phyloP scores from a whole-genome alignment of 2,329 filamentous ascomycete species.

The Colletotrichum ledebouriae region DNA sequence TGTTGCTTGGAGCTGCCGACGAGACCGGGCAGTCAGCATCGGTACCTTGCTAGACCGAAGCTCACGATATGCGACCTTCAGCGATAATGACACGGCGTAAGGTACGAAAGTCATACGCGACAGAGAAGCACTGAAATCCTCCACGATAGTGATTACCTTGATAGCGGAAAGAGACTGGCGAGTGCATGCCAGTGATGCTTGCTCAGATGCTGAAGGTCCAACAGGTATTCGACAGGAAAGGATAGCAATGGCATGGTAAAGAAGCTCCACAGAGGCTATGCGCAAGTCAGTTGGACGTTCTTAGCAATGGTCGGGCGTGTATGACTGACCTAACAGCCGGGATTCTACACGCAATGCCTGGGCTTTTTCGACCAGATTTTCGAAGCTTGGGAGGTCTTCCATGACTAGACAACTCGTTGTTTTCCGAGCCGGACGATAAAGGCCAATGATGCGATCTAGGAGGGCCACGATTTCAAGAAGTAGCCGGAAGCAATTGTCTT shows the following conservation, averaged over 20 bases:
- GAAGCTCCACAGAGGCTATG: constrained; percentile 44
- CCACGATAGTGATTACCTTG: constrained; percentile 43
- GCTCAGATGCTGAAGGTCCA: constrained; percentile 36
- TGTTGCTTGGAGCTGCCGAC: constrained; percentile 42
- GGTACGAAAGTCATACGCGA: constrained; percentile 46
- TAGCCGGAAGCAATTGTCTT: constrained; percentile 44
- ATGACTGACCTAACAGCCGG: constrained; percentile 42
- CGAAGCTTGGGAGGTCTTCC: constrained; percentile 33
- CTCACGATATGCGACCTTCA: constrained; percentile 45
- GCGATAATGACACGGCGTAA: constrained; percentile 45
- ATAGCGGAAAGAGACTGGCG: constrained; percentile 45
- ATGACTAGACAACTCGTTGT: constrained; percentile 32
- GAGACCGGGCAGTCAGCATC: constrained; percentile 39
- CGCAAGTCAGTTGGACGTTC: neutral
- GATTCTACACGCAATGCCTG: constrained; percentile 42
- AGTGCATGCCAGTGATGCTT: constrained; percentile 25
- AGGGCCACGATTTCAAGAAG: constrained; percentile 45
- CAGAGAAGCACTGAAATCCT: constrained; percentile 43
- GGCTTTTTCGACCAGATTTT: constrained; percentile 23
- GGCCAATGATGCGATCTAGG: constrained; percentile 44
- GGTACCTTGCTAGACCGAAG: constrained; percentile 45
- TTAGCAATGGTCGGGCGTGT: no score
- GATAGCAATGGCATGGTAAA: constrained; percentile 45
- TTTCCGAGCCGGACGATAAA: constrained; percentile 44
- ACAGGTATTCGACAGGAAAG: constrained; percentile 42